phyloP scores from a whole-genome alignment of 208 protist genomes.

The Angomonas ambiguus region DNA sequence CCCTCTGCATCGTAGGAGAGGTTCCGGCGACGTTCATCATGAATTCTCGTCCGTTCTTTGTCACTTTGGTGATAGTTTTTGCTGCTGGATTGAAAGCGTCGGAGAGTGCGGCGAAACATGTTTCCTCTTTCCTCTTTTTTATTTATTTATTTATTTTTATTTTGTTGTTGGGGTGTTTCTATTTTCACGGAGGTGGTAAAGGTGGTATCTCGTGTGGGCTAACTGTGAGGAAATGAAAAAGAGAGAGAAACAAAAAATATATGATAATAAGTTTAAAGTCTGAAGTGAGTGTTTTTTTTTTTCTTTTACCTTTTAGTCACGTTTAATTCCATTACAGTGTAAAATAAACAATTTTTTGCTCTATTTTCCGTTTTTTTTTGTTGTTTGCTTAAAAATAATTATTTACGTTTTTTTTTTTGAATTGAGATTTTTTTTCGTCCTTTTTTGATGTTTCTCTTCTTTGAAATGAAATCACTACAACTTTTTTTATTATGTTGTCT shows the following conservation, averaged over 20 bases:
- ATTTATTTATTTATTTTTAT: too few relatives aligned
- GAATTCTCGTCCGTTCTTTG: constrained; percentile 56
- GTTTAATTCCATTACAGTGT: too few relatives aligned
- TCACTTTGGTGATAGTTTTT: constrained; percentile 40
- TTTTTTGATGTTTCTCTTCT: too few relatives aligned
- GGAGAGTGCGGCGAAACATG: constrained; percentile 47
- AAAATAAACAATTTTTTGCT: too few relatives aligned
- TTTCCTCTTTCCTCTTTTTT: too few relatives aligned
- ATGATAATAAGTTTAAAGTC: background rate
- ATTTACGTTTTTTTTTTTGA: background rate
- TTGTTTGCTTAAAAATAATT: constrained; percentile 17
- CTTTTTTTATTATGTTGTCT: too few relatives aligned
- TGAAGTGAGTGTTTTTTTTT: constrained; percentile 6
- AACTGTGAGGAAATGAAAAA: constrained; percentile 12
- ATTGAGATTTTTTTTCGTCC: constrained; percentile 1
- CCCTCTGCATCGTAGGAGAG: constrained; percentile 57
- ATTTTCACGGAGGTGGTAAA: too few relatives aligned
- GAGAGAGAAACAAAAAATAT: constrained; percentile 15
- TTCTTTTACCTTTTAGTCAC: too few relatives aligned
- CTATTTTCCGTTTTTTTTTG: too few relatives aligned
- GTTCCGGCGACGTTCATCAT: constrained; percentile 44
- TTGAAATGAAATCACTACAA: too few relatives aligned
- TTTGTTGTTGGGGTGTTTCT: background rate
- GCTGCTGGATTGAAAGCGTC: constrained; percentile 17
- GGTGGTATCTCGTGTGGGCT: too few relatives aligned